These are phyloP conservation scores for Micractinium conductrix DNA, from an alignment of 139 green algal species.

Conservation along the genomic window DNA sequence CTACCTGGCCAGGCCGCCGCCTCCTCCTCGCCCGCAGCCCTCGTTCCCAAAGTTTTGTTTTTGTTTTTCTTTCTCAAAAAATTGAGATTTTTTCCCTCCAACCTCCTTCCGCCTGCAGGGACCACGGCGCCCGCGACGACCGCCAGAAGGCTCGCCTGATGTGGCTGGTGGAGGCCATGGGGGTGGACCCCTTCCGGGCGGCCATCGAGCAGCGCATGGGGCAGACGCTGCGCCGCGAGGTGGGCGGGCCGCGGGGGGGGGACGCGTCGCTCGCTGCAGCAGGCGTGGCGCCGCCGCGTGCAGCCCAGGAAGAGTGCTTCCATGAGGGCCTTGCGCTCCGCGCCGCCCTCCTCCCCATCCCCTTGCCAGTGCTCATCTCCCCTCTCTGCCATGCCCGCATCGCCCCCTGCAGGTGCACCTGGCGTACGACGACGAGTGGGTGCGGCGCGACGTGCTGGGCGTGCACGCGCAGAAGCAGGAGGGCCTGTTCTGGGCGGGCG, in stretches of 20 bases:
- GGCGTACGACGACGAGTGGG: conserved; percentile 66
- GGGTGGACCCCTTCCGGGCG: conserved; percentile 77
- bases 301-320: too few relatives aligned
- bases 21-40: neutral
- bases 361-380: too few relatives aligned
- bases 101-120: conserved; percentile 57
- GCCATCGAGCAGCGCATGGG: conserved; percentile 84
- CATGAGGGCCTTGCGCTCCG: too few relatives aligned
- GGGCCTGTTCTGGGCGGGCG: conserved; percentile 76
- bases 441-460: conserved; percentile 85
- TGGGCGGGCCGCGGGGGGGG: neutral
- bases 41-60: too few relatives aligned
- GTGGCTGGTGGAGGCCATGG: conserved; percentile 92
- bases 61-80: too few relatives aligned
- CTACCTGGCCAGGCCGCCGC: neutral
- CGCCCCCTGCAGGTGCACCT: conserved; percentile 52
- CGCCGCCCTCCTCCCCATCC: too few relatives aligned
- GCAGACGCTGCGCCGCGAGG: conserved; percentile 35
- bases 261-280: too few relatives aligned
- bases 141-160: conserved; percentile 96
- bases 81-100: too few relatives aligned
- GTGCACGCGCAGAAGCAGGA: conserved; percentile 92
- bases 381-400: too few relatives aligned
- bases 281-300: too few relatives aligned
- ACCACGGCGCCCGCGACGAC: conserved; percentile 86